These are phyloP conservation scores for Parachlorella kessleri DNA, from an alignment of 139 green algal species.

Conservation along the genomic window DNA sequence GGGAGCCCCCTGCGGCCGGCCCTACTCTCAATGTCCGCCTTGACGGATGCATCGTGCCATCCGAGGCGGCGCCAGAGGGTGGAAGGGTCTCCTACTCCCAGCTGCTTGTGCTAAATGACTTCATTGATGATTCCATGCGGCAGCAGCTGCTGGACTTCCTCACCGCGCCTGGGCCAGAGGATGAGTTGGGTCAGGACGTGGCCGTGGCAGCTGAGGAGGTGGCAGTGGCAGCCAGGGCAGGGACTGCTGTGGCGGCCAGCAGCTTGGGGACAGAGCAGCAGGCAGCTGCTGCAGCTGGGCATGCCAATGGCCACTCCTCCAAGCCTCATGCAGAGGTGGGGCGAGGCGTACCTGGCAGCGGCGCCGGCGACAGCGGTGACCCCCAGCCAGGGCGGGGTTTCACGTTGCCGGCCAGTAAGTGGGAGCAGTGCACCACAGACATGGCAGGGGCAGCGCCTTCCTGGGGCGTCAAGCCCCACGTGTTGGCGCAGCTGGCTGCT, in stretches of 20 bases:
- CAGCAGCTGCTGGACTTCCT: conserved; percentile 43
- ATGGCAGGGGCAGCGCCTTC: conserved; percentile 41
- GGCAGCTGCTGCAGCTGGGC: neutral
- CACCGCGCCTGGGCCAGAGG: neutral
- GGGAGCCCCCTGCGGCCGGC: conserved; percentile 29
- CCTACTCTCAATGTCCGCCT: conserved; percentile 62
- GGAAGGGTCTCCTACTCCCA: conserved; percentile 52
- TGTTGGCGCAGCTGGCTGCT: conserved; percentile 49
- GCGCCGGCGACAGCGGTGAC: neutral
- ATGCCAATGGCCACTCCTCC: neutral
- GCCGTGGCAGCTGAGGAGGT: neutral
- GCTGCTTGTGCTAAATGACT: conserved; percentile 67
- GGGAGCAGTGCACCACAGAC: conserved; percentile 70
- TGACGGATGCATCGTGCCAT: conserved; percentile 77
- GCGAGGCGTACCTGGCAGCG: neutral
- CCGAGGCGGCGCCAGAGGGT: conserved; percentile 1
- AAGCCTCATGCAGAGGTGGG: neutral
- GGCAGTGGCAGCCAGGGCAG: neutral
- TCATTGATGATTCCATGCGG: conserved; percentile 55
- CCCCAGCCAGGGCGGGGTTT: too few species aligned
- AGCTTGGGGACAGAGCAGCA: too few species aligned
- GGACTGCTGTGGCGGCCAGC: conserved; percentile 4
- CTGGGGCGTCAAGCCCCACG: conserved; percentile 63
- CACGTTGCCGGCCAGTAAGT: too few species aligned
- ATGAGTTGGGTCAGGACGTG: neutral